Conservation (phyloP, 768 basidiomycete species). For the Ramaria sp. region DNA sequence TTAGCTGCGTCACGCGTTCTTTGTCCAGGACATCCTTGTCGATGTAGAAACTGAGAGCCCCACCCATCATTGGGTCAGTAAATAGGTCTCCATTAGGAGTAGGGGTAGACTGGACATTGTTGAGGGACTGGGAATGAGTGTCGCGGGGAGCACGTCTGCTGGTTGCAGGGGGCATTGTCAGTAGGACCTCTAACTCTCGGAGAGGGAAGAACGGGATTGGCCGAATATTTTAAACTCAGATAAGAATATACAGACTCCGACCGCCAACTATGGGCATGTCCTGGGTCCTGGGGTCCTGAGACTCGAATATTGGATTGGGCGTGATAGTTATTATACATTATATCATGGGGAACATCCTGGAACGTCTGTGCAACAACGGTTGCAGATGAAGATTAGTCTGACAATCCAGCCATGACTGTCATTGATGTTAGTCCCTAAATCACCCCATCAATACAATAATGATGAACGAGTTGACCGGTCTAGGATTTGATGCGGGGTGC, state of each 20-base stretch:
- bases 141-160: neutral
- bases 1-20: conserved; percentile 48
- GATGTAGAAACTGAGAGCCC: conserved; percentile 62
- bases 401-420: no score
- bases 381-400: no score
- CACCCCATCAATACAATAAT: no score
- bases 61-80: conserved; percentile 75
- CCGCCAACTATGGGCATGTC: neutral
- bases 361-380: no score
- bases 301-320: neutral
- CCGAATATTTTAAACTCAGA: neutral
- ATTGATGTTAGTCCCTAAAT: no score
- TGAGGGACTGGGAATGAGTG: neutral
- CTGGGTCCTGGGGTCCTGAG: neutral
- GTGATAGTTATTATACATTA: no score
- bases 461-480: no score
- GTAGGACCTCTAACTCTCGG: conserved; percentile 4
- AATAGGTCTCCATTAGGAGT: conserved; percentile 38
- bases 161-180: conserved; percentile 10
- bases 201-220: neutral
- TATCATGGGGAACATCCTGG: no score
- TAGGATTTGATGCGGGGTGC: no score
- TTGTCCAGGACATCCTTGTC: conserved; percentile 73
- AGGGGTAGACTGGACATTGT: neutral
- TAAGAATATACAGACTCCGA: neutral